Evolutionary conservation across 1,284 basidiomycete genomes (phyloP).

Genomic region (Trichosporon sp.): DNA sequence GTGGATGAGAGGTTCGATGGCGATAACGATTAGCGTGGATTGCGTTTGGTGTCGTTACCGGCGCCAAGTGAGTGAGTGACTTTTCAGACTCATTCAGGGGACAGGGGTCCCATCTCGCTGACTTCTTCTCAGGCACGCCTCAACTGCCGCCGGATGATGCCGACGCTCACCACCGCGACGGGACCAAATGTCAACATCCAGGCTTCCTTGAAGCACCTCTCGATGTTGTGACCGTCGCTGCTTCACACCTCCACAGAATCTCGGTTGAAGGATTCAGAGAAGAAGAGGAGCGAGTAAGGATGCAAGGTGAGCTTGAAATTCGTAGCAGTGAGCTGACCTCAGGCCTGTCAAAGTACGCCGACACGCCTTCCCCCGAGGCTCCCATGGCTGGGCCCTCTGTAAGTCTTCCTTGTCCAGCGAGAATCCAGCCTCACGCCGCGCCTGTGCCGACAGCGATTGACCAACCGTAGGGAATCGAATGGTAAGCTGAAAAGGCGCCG

Average conservation of each 20-base stretch:
- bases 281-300: background rate
- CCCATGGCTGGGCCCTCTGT: conserved; percentile 14
- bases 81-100: too few relatives aligned
- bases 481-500: background rate
- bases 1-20: too few relatives aligned
- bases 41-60: background rate
- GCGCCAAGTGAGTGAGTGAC: too few relatives aligned
- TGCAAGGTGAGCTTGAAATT: conserved; percentile 13
- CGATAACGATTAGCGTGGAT: background rate
- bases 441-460: background rate
- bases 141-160: background rate
- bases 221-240: background rate
- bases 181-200: background rate
- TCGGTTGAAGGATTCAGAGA: too few relatives aligned
- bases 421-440: conserved; percentile 15
- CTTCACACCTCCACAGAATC: background rate
- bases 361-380: conserved; percentile 5
- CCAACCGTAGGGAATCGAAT: background rate
- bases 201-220: background rate
- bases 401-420: conserved; percentile 6
- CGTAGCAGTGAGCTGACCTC: background rate
- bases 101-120: too few relatives aligned
- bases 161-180: background rate
- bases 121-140: background rate
- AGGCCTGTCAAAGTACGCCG: conserved; percentile 16